Evolutionary conservation across 2,329 filamentous ascomycete species (phyloP).

Genomic region (Fusarium austroafricanum): DNA sequence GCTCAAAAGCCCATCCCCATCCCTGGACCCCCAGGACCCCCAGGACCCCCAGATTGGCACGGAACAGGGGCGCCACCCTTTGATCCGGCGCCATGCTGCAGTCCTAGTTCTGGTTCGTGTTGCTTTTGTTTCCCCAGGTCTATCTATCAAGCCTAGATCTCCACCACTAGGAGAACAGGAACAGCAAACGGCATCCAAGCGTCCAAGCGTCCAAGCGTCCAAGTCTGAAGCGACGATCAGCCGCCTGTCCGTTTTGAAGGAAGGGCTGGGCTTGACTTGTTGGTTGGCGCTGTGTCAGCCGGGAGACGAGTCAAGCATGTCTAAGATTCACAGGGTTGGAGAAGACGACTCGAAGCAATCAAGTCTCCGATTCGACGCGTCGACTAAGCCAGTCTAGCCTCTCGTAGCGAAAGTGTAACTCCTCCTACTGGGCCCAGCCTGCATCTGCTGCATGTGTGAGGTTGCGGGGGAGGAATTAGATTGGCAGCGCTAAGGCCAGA

Average conservation of each 20-base stretch:
- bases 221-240: constrained; percentile 28
- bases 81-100: constrained; percentile 42
- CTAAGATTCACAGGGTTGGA: constrained; percentile 29
- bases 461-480: constrained; percentile 43
- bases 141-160: constrained; percentile 35
- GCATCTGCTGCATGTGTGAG: not conserved
- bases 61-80: constrained; percentile 45
- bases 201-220: too few relatives aligned
- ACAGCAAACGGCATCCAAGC: constrained; percentile 2
- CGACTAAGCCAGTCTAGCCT: constrained; percentile 19
- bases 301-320: constrained; percentile 24
- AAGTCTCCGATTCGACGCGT: constrained; percentile 18
- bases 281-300: constrained; percentile 28
- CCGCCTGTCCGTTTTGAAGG: constrained; percentile 38
- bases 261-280: not conserved
- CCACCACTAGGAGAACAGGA: constrained; percentile 45
- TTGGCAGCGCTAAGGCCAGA: constrained; percentile 26
- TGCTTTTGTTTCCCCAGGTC: constrained; percentile 25
- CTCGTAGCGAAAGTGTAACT: constrained; percentile 14
- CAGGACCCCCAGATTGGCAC: constrained; percentile 42
- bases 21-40: too few relatives aligned
- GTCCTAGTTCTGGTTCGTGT: constrained; percentile 12
- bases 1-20: constrained; percentile 24
- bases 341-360: not conserved
- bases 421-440: constrained; percentile 29